Percentiles rank a stretch among this genome's conserved stretches.
These are phyloP conservation scores for Ogataea allantospora DNA, from an alignment of 805 yeast genomes.

Conservation along the genomic window DNA sequence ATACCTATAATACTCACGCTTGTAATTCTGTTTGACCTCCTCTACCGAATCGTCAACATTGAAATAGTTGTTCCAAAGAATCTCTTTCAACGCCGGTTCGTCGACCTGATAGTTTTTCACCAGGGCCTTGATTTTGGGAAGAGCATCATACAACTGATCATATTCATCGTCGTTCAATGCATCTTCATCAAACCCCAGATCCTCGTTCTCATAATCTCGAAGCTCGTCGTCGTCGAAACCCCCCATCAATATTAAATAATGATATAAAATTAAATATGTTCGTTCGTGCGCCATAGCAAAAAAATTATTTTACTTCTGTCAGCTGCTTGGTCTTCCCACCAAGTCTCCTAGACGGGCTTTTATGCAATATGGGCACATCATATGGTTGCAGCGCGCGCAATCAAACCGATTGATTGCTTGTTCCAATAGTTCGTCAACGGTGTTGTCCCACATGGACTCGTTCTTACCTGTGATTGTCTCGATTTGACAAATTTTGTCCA, in stretches of 20 bases:
- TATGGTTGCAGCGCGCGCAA: constrained; percentile 30
- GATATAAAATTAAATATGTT: neutral
- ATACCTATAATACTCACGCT: constrained; percentile 26
- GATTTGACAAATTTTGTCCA: neutral
- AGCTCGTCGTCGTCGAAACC: constrained; percentile 24
- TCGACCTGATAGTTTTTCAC: constrained; percentile 42
- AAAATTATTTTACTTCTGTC: neutral
- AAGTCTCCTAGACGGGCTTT: constrained; percentile 30
- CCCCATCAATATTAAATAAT: constrained; percentile 11
- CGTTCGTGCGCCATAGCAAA: neutral
- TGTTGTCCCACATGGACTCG: constrained; percentile 12
- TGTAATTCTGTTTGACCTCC: constrained; percentile 40
- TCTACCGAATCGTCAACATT: constrained; percentile 50
- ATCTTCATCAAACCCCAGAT: constrained; percentile 37
- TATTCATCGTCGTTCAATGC: constrained; percentile 43
- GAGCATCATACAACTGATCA: constrained; percentile 38
- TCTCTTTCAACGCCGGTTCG: constrained; percentile 53
- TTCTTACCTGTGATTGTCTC: constrained; percentile 1
- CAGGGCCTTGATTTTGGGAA: constrained; percentile 43
- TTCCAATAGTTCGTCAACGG: constrained; percentile 14
- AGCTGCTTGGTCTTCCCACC: constrained; percentile 7
- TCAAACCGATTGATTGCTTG: constrained; percentile 26
- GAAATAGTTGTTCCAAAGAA: constrained; percentile 58
- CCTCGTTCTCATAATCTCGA: constrained; percentile 23
- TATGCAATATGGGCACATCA: constrained; percentile 36